Conservation (phyloP, 164 flowering plant genomes). For the Amborella trichopoda region DNA sequence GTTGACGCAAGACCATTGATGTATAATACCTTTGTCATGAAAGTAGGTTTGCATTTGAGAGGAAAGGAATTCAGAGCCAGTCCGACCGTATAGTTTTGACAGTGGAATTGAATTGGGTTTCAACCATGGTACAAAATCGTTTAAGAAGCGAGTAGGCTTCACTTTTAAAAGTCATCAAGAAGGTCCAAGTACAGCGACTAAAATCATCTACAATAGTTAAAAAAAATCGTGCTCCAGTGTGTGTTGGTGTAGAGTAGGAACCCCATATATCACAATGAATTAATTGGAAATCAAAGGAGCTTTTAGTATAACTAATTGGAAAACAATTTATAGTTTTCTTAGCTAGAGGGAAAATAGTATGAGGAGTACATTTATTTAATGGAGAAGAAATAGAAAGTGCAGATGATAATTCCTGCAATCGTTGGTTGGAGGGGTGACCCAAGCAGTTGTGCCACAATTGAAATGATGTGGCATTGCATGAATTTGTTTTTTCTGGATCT, state of each 20-base stretch:
- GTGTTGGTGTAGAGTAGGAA: neutral
- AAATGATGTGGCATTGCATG: neutral
- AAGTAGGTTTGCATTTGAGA: neutral
- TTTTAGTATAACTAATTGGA: neutral
- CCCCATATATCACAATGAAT: conserved; percentile 5
- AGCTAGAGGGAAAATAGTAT: neutral
- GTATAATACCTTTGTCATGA: neutral
- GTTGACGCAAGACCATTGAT: neutral
- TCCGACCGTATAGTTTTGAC: neutral
- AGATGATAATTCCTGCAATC: neutral
- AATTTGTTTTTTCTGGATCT: too few species aligned
- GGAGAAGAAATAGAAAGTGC: neutral
- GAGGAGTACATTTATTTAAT: too few species aligned
- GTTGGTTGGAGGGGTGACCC: neutral
- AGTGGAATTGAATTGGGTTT: neutral
- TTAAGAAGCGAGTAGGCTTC: neutral
- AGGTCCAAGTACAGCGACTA: neutral
- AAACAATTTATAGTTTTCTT: conserved; percentile 2
- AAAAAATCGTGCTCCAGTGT: conserved; percentile 1
- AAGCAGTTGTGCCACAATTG: neutral
- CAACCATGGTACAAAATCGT: neutral
- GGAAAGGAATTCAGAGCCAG: too few species aligned
- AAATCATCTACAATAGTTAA: conserved; percentile 3
- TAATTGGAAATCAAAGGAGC: neutral
- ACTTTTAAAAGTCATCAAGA: neutral